A percentile compares a stretch with the other conserved stretches of the same genome.
These are phyloP conservation scores for Candida golubevii DNA, from an alignment of 805 yeast genomes.

Conservation along the genomic window DNA sequence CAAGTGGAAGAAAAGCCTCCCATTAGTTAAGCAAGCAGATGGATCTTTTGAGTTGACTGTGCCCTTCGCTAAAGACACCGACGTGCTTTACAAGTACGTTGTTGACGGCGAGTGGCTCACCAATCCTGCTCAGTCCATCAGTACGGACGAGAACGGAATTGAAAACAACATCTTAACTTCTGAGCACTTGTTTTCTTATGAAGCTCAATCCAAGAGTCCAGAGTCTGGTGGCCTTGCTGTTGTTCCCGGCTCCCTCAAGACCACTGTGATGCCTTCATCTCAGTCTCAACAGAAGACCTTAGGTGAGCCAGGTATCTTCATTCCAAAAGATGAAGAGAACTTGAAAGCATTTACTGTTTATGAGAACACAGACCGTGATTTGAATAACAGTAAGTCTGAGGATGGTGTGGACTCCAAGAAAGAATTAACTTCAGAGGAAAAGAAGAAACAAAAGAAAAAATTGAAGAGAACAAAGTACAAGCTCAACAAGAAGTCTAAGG, in stretches of 20 bases:
- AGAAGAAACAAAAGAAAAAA: constrained; percentile 40
- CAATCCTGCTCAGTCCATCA: constrained; percentile 34
- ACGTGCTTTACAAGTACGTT: constrained; percentile 54
- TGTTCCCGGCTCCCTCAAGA: constrained; percentile 14
- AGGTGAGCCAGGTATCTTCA: constrained; percentile 72
- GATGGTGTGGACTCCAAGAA: constrained; percentile 16
- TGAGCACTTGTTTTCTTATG: constrained; percentile 28
- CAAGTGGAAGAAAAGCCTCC: constrained; percentile 56
- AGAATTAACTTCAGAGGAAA: constrained; percentile 14
- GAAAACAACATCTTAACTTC: constrained; percentile 47
- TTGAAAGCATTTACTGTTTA: constrained; percentile 62
- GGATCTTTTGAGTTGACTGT: constrained; percentile 59
- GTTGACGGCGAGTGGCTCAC: constrained; percentile 68
- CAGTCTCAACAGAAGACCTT: constrained; percentile 41
- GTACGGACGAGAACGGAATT: constrained; percentile 47
- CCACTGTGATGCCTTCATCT: constrained; percentile 46
- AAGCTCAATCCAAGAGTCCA: constrained; percentile 12
- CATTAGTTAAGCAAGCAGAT: constrained; percentile 54
- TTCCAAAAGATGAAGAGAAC: constrained; percentile 61
- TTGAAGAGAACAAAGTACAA: constrained; percentile 41
- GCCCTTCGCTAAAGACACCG: constrained; percentile 44
- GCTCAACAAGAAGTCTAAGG: constrained; percentile 37
- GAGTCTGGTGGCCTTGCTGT: constrained; percentile 17
- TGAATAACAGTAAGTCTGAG: constrained; percentile 41
- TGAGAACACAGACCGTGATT: constrained; percentile 45